These are phyloP conservation scores for Pythium aristosporum DNA, from an alignment of 352 stramenopile species.

Conservation along the genomic window DNA sequence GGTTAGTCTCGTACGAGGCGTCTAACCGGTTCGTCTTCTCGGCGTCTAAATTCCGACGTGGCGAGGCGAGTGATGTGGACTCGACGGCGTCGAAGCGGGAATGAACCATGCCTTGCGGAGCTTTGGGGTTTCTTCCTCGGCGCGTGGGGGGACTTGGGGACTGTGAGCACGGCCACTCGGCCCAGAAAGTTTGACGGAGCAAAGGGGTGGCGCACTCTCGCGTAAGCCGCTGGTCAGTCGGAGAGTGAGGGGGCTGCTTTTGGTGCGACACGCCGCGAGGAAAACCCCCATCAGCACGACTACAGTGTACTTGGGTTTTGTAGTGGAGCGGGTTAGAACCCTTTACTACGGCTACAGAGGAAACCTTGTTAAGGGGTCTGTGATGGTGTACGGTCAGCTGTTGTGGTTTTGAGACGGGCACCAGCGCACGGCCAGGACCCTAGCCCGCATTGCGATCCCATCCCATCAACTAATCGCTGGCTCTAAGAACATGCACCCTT, in stretches of 20 bases:
- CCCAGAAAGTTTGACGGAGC: not conserved
- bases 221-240: constrained; percentile 16
- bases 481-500: not conserved
- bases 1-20: not conserved
- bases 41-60: not conserved
- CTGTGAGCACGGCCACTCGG: constrained; percentile 16
- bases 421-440: constrained; percentile 8
- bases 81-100: not conserved
- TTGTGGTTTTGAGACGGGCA: constrained; percentile 12
- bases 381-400: not conserved
- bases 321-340: constrained; percentile 1
- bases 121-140: not conserved
- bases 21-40: not conserved
- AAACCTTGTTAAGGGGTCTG: not conserved
- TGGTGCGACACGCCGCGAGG: constrained; percentile 15
- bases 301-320: not conserved
- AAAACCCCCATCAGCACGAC: not conserved
- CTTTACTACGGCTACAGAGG: not conserved
- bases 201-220: not conserved
- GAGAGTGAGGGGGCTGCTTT: not conserved
- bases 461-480: constrained; percentile 24
- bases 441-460: constrained; percentile 16
- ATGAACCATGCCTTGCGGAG: not conserved
- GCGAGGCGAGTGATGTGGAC: not conserved
- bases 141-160: not conserved